Evolutionary conservation across 495 filamentous ascomycete genomes (phyloP).

Genomic region (Annulohypoxylon stygium): DNA sequence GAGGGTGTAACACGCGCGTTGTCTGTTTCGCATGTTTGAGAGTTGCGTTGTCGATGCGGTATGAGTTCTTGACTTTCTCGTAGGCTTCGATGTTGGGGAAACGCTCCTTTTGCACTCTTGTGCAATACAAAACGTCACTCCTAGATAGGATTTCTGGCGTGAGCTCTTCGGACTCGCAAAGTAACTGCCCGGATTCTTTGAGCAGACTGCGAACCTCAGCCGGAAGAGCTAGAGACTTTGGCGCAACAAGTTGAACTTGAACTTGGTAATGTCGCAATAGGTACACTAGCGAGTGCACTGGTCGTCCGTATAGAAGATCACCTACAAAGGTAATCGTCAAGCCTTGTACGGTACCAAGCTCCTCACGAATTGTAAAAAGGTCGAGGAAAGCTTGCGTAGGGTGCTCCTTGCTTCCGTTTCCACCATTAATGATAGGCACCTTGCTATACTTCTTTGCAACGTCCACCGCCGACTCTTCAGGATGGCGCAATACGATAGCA

Average conservation of each 20-base stretch:
- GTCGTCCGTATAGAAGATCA: constrained; percentile 91
- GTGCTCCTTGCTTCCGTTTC: constrained; percentile 94
- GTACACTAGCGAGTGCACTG: constrained; percentile 94
- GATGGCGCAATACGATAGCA: constrained; percentile 93
- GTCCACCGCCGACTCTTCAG: constrained; percentile 79
- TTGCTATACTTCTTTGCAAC: constrained; percentile 86
- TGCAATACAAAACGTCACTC: constrained; percentile 95
- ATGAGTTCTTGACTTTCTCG: constrained; percentile 86
- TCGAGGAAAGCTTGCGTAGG: constrained; percentile 99
- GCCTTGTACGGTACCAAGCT: constrained; percentile 92
- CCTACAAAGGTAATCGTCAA: constrained; percentile 96
- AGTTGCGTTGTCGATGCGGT: constrained; percentile 90
- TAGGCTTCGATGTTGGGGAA: constrained; percentile 84
- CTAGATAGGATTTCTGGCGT: constrained; percentile 85
- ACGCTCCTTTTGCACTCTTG: constrained; percentile 94
- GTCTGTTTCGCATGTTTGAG: constrained; percentile 90
- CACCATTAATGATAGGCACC: constrained; percentile 95
- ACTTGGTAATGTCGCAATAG: constrained; percentile 95
- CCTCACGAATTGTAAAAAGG: constrained; percentile 97
- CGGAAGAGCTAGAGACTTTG: constrained; percentile 81
- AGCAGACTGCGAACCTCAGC: constrained; percentile 77
- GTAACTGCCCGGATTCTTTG: constrained; percentile 77
- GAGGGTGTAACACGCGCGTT: constrained; percentile 94
- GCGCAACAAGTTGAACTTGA: constrained; percentile 89
- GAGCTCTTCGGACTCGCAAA: constrained; percentile 78